These are phyloP conservation scores for Cucurbita maxima DNA, from an alignment of 306 rosid genomes.

Conservation along the genomic window DNA sequence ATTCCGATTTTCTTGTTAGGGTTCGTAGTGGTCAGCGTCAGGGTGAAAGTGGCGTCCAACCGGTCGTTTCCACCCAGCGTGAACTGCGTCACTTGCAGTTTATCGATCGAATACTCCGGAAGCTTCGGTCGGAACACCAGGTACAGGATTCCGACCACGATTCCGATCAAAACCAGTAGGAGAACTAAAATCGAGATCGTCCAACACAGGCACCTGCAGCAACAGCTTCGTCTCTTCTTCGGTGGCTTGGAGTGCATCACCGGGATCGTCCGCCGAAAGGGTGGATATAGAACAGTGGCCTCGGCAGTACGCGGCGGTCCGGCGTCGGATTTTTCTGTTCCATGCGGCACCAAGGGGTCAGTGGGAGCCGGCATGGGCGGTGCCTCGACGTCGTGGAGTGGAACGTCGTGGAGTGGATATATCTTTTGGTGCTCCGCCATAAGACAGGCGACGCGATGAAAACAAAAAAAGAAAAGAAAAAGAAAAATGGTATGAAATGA, in stretches of 20 bases:
- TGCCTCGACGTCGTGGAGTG: conserved; percentile 46
- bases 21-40: conserved; percentile 47
- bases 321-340: conserved; percentile 32
- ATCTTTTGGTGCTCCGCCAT: conserved; percentile 67
- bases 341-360: conserved; percentile 36
- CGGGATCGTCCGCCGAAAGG: conserved; percentile 22
- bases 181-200: conserved; percentile 22
- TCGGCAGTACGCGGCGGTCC: not conserved
- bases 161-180: conserved; percentile 27
- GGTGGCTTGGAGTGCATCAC: conserved; percentile 46
- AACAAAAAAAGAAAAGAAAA: not conserved
- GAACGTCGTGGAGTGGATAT: conserved; percentile 53
- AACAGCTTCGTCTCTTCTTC: conserved; percentile 45
- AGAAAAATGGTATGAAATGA: not conserved
- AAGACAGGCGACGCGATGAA: not conserved
- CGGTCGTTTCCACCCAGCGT: conserved; percentile 7
- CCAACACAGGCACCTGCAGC: conserved; percentile 48
- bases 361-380: conserved; percentile 19
- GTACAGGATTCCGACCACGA: conserved; percentile 39
- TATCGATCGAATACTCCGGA: conserved; percentile 48
- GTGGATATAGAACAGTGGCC: not conserved
- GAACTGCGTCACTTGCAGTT: conserved; percentile 28
- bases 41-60: conserved; percentile 36
- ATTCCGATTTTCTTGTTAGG: conserved; percentile 86
- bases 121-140: conserved; percentile 73